Base-by-base conservation (phyloP, 2,329 filamentous ascomycete genomes). In the Botryotinia convoluta region DNA sequence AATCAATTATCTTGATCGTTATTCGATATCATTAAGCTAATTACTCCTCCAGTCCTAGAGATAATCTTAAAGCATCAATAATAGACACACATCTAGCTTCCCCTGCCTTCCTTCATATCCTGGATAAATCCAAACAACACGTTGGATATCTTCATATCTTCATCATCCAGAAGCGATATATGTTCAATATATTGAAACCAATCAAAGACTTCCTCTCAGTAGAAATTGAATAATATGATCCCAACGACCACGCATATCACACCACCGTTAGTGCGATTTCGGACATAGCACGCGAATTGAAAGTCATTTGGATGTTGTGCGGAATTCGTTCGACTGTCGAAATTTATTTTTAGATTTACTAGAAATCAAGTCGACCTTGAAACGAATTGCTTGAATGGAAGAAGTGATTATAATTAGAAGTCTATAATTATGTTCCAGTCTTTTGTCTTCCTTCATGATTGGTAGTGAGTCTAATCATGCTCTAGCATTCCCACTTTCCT, bases 191-290 rank as follows among this genome's bases (percentile, higher is more conserved):
- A 8, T 32, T 4, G n/a, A 57, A 10, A 29, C 4, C 16, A 16
- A 9, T 1, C 14, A 57, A 57, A 32, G 14, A 29, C 0, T 32
- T 32, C 0, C 14, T 29, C 16, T 18, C 0, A 9, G 14, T 18
- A 18, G n/a, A 32, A 57, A 16, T 18, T 18, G 6, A 1, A 8
- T 57, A 1, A 14, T 18, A 18, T 29, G 51, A 8, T 29, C 6
- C 6, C 2, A 32, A 16, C 1, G 14, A 6, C 14, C 7, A 14
- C 1, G 51, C 1, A 57, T 0, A 32, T 29, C 1, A 18, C 14
- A 57, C 7, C n/a, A 29, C 7, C 3, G 29, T 57, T 29, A 4
- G 3, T 57, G 51, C 14, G 14, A 4, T 57, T 4, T 16, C 6
- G 0, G 3, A 57, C 6, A 4, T 18, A 18, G 3, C 7, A 18